Base-by-base conservation (phyloP, 2,329 filamentous ascomycete genomes). In the Remersonia thermophila region DNA sequence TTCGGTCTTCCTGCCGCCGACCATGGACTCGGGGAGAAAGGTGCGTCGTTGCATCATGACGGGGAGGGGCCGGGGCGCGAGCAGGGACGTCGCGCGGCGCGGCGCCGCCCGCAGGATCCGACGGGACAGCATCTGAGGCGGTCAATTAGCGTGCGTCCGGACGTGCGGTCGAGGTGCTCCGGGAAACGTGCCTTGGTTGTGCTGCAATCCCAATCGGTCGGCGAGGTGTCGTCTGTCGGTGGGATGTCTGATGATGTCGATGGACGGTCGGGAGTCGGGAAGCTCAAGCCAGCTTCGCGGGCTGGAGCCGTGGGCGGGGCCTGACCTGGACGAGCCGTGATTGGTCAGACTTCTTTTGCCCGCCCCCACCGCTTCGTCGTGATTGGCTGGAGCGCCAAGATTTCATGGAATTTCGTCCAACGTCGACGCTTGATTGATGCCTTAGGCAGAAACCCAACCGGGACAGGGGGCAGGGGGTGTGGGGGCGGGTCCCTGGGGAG, bases 11-110 rank as follows among this genome's bases (percentile, higher is more conserved):
- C 41, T 34, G 16, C 53, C 57, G 52, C 66, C 59, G 45, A 62
- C 65, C 44, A 67, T 57, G 11, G 62, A 59, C 12, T 60, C 54
- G n/a, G 71, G 71, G 29, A 75, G 51, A 51, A 72, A 76, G 42
- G 61, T 61, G 60, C 75, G 70, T 60, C 75, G 70, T 50, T 67
- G 67, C 52, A 78, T 73, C 43, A 66, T 54, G 42, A 67, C 57
- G 35, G 72, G 66, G 23, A 71, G 56, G 54, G 63, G 63, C 55
- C 64, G 65, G 45, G 40, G 12, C 27, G 27, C n/a, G 27, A 15
- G 27, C 3, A 29, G 27, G 12, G 14, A n/a, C 27, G 27, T 7
- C 27, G 27, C 12, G n/a, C 27, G 27, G 7, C 8, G 14, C 12
- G 27, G 27, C 27, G 27, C 27, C 40, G 62, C 65, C 61, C 69